These are phyloP conservation scores for Naganishia randhawae DNA, from an alignment of 768 basidiomycete genomes.

Conservation along the genomic window DNA sequence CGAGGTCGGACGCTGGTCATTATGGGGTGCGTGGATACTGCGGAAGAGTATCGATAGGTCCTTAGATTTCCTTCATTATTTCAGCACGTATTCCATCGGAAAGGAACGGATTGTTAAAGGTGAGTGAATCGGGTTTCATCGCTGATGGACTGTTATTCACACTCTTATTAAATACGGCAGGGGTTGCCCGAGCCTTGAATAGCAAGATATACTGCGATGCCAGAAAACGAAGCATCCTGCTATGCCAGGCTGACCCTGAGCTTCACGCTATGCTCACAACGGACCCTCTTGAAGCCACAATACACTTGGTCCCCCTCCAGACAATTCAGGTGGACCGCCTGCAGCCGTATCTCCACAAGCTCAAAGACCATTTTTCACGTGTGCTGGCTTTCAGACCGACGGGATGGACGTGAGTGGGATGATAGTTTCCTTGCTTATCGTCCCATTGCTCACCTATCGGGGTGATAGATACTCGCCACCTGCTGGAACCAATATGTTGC, in stretches of 20 bases:
- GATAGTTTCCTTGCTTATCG: neutral
- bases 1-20: constrained; percentile 47
- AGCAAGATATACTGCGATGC: constrained; percentile 85
- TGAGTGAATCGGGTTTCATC: constrained; percentile 41
- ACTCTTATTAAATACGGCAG: constrained; percentile 53
- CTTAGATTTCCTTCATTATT: constrained; percentile 33
- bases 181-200: constrained; percentile 73
- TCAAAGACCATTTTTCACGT: constrained; percentile 66
- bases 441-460: neutral
- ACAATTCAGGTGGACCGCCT: constrained; percentile 73
- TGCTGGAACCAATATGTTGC: constrained; percentile 61
- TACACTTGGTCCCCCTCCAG: constrained; percentile 77
- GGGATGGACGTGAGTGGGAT: constrained; percentile 78
- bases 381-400: constrained; percentile 85
- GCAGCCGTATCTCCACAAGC: constrained; percentile 69
- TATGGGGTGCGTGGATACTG: constrained; percentile 38
- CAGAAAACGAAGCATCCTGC: constrained; percentile 74
- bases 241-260: constrained; percentile 78
- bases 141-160: constrained; percentile 3
- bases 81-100: constrained; percentile 87
- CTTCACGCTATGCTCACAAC: constrained; percentile 71
- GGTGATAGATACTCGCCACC: constrained; percentile 66
- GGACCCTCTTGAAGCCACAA: constrained; percentile 59
- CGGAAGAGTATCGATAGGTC: constrained; percentile 20
- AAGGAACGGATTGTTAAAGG: constrained; percentile 98